These are phyloP conservation scores for Aspergillus fumigatus DNA, from an alignment of 2,329 filamentous ascomycete genomes.

Conservation along the genomic window DNA sequence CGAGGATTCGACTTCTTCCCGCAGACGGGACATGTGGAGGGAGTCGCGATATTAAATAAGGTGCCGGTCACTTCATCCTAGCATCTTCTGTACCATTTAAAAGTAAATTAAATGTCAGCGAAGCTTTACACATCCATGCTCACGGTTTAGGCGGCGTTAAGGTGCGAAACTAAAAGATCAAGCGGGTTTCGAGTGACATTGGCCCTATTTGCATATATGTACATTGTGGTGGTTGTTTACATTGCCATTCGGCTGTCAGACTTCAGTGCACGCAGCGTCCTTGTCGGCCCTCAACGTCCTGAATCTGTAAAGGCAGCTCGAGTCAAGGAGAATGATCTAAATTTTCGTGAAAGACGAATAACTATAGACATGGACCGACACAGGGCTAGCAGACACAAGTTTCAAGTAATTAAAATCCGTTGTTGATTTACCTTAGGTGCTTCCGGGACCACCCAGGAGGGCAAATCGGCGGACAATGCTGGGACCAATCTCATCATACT, in stretches of 20 bases:
- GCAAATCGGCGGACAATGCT: slow-evolving; percentile 95
- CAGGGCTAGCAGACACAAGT: not conserved
- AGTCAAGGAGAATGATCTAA: not conserved
- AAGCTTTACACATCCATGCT: not conserved
- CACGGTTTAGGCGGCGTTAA: not conserved
- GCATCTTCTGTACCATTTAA: not conserved
- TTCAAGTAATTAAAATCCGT: not conserved
- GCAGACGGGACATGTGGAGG: slow-evolving; percentile 68
- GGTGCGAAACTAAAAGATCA: not conserved
- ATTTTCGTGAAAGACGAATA: not conserved
- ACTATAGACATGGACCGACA: not conserved
- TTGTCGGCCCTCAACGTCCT: not conserved
- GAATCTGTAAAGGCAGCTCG: not conserved
- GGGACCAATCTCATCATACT: slow-evolving; percentile 94
- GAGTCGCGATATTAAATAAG: slow-evolving; percentile 55
- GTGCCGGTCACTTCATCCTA: slow-evolving; percentile 18
- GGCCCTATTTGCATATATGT: not conserved
- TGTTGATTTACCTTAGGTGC: slow-evolving; percentile 30
- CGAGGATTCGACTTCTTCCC: slow-evolving; percentile 97
- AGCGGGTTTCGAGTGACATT: no score
- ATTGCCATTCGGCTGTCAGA: not conserved
- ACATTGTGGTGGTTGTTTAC: not conserved
- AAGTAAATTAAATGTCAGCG: not conserved
- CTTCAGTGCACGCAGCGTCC: not conserved
- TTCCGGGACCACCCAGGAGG: slow-evolving; percentile 82